These are phyloP conservation scores for Vanrija humicola DNA, from an alignment of 1,284 basidiomycete species.

Conservation along the genomic window DNA sequence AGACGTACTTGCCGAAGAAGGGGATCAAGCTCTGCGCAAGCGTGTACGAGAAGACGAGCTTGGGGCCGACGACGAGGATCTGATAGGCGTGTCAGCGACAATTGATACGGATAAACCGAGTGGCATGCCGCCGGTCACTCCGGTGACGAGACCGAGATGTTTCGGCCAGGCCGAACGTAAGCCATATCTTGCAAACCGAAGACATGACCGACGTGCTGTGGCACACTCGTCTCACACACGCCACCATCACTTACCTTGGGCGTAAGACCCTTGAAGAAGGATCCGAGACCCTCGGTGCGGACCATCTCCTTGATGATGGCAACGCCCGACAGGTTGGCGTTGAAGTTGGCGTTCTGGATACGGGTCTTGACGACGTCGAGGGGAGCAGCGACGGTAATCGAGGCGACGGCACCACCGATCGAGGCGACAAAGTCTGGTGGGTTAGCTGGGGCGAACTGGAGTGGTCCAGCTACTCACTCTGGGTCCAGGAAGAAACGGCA, in stretches of 20 bases:
- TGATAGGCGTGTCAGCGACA: constrained; percentile 37
- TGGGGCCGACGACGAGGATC: constrained; percentile 95
- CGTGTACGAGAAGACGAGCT: constrained; percentile 97
- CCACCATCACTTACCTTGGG: constrained; percentile 64
- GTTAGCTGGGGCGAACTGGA: not conserved
- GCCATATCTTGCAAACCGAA: not conserved
- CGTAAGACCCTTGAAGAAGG: constrained; percentile 97
- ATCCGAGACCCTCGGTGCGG: constrained; percentile 73
- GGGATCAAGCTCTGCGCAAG: constrained; percentile 95
- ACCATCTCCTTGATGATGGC: constrained; percentile 83
- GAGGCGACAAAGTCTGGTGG: constrained; percentile 78
- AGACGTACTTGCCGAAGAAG: constrained; percentile 76
- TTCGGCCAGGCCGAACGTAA: not conserved
- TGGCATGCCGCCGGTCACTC: not conserved
- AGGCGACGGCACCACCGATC: constrained; percentile 87
- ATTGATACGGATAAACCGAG: not conserved
- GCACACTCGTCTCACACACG: too few relatives aligned
- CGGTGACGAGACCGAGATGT: not conserved
- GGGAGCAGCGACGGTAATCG: constrained; percentile 92
- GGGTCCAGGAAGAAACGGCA: constrained; percentile 85
- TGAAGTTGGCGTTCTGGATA: constrained; percentile 98
- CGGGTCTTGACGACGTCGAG: constrained; percentile 95
- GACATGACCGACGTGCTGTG: too few relatives aligned
- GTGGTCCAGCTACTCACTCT: constrained; percentile 55
- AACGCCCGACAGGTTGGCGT: constrained; percentile 76